These are phyloP conservation scores for Polytolypa hystricis DNA, from an alignment of 2,329 filamentous ascomycete genomes.

Conservation along the genomic window DNA sequence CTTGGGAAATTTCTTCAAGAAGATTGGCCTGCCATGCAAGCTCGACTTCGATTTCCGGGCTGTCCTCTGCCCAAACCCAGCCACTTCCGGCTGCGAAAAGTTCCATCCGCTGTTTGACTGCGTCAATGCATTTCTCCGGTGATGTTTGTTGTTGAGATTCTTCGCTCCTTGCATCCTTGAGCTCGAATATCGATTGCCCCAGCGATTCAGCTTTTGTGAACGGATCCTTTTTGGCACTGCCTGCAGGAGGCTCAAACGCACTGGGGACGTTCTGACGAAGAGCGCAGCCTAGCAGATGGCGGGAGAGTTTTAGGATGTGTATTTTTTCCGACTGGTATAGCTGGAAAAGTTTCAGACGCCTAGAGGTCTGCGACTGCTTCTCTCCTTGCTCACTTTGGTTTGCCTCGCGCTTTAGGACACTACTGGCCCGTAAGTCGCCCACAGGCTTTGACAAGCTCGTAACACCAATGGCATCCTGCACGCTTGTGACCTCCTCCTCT, in stretches of 20 bases:
- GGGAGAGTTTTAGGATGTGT: slow-evolving; percentile 54
- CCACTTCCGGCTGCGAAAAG: slow-evolving; percentile 25
- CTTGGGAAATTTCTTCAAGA: slow-evolving; percentile 61
- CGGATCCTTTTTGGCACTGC: slow-evolving; percentile 6
- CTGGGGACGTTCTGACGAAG: slow-evolving; percentile 16
- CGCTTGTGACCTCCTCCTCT: slow-evolving; percentile 63
- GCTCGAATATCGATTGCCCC: slow-evolving; percentile 21
- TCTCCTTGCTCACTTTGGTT: slow-evolving; percentile 21
- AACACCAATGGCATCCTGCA: slow-evolving; percentile 52
- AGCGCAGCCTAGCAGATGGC: slow-evolving; percentile 33
- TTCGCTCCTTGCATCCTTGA: slow-evolving; percentile 17
- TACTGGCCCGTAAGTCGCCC: slow-evolving; percentile 17
- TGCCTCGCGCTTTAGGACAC: slow-evolving; percentile 22
- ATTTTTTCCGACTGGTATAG: slow-evolving; percentile 62
- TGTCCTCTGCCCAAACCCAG: slow-evolving; percentile 38
- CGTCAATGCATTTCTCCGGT: slow-evolving; percentile 24
- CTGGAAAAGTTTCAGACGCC: slow-evolving; percentile 56
- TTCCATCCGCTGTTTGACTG: slow-evolving; percentile 23
- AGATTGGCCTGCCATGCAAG: slow-evolving; percentile 53
- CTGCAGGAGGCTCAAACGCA: slow-evolving; percentile 8
- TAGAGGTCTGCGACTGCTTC: slow-evolving; percentile 52
- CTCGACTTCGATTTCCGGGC: slow-evolving; percentile 43
- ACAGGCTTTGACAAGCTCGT: slow-evolving; percentile 10
- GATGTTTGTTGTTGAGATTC: slow-evolving; percentile 15
- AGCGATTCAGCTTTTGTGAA: slow-evolving; percentile 18